Evolutionary conservation across 495 filamentous ascomycete species (phyloP).

Genomic region (Podospora pseudocomata): DNA sequence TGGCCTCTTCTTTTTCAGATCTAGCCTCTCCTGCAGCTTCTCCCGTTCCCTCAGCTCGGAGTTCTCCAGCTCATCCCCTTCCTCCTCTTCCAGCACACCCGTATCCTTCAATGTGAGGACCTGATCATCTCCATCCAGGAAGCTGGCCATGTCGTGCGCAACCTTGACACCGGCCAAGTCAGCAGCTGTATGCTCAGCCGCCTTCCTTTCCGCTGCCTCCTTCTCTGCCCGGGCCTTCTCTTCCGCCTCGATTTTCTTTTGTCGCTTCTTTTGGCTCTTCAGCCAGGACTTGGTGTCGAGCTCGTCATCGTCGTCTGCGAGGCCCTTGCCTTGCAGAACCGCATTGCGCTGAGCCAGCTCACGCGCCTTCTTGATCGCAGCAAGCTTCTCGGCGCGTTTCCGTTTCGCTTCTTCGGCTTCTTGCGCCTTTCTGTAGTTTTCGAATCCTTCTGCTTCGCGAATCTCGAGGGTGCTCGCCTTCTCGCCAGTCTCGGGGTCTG

Average conservation of each 20-base stretch:
- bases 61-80: constrained; percentile 89
- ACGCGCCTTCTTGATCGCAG: constrained; percentile 81
- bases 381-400: constrained; percentile 70
- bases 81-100: constrained; percentile 78
- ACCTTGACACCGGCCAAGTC: constrained; percentile 90
- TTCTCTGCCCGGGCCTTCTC: constrained; percentile 72
- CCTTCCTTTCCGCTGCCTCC: constrained; percentile 53
- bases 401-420: constrained; percentile 62
- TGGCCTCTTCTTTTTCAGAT: constrained; percentile 88
- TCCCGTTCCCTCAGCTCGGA: constrained; percentile 74
- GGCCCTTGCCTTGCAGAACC: constrained; percentile 71
- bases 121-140: constrained; percentile 76
- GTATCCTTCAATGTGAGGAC: constrained; percentile 89
- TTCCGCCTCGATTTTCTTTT: constrained; percentile 81
- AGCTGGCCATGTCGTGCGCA: constrained; percentile 73
- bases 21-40: constrained; percentile 67
- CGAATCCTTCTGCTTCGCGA: constrained; percentile 70
- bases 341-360: constrained; percentile 72
- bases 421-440: constrained; percentile 54
- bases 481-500: constrained; percentile 48
- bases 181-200: constrained; percentile 66
- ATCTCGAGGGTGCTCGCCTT: constrained; percentile 77
- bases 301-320: constrained; percentile 68
- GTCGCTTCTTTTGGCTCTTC: constrained; percentile 78
- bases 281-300: constrained; percentile 83